Percentiles rank a stretch among this genome's conserved stretches.
phyloP scores from a whole-genome alignment of 225 moss, liverwort and hornwort species.

The Asterella californica region DNA sequence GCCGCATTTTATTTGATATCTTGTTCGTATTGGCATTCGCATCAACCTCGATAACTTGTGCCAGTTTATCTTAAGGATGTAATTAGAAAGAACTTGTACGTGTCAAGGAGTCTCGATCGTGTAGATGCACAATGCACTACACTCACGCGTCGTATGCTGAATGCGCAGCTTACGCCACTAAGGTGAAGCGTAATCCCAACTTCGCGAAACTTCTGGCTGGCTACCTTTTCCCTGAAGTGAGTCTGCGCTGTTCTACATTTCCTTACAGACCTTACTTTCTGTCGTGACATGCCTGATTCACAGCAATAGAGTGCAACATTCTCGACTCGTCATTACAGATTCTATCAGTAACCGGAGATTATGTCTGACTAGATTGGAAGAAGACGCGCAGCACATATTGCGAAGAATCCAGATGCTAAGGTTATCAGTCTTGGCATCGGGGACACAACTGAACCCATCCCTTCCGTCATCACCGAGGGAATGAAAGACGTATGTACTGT shows the following conservation, averaged over 20 bases:
- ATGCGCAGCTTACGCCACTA: slow-evolving; percentile 56
- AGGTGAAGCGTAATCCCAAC: slow-evolving; percentile 75
- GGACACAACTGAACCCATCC: slow-evolving; percentile 97
- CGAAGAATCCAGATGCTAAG: slow-evolving; percentile 79
- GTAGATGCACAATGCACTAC: background rate
- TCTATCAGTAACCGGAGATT: background rate
- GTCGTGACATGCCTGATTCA: background rate
- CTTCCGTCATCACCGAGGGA: slow-evolving; percentile 65
- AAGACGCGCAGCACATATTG: slow-evolving; percentile 71
- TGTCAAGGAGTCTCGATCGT: background rate
- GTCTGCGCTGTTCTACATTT: background rate
- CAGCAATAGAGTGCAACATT: background rate
- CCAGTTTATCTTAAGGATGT: background rate
- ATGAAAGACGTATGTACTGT: slow-evolving; percentile 62
- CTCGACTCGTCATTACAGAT: background rate
- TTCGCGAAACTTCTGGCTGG: slow-evolving; percentile 94
- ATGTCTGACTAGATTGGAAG: slow-evolving; percentile 57
- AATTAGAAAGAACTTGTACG: background rate
- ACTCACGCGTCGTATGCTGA: background rate
- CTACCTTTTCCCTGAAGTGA: slow-evolving; percentile 96
- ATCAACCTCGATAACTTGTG: background rate
- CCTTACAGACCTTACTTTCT: background rate
- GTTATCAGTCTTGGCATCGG: slow-evolving; percentile 95
- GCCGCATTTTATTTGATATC: background rate
- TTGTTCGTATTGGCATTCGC: background rate